These are phyloP conservation scores for Fusarium longipes DNA, from an alignment of 2,329 filamentous ascomycete species.

Conservation along the genomic window DNA sequence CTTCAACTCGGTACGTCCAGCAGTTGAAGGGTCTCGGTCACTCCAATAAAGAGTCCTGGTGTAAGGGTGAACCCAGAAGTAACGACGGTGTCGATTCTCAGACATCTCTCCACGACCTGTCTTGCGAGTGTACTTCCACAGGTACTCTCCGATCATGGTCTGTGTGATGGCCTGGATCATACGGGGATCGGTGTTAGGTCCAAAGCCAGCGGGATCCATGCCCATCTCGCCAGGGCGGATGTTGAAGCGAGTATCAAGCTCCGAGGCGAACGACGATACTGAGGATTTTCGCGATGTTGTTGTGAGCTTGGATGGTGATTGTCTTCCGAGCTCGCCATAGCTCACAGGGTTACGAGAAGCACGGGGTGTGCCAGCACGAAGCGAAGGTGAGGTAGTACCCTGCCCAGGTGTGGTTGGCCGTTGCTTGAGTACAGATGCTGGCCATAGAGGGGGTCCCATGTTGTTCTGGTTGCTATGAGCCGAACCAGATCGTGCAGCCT, in stretches of 20 bases:
- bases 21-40: constrained; percentile 83
- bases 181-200: constrained; percentile 84
- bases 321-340: constrained; percentile 59
- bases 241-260: constrained; percentile 92
- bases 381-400: constrained; percentile 56
- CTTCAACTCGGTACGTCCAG: constrained; percentile 78
- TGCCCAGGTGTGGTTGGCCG: constrained; percentile 72
- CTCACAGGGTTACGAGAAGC: constrained; percentile 59
- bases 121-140: constrained; percentile 99
- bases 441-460: constrained; percentile 89
- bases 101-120: constrained; percentile 90
- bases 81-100: constrained; percentile 88
- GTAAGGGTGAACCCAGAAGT: constrained; percentile 99
- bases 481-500: constrained; percentile 75
- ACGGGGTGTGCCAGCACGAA: constrained; percentile 60
- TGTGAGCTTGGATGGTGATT: constrained; percentile 59
- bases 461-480: constrained; percentile 58
- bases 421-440: constrained; percentile 75
- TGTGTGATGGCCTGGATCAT: constrained; percentile 99
- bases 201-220: constrained; percentile 68
- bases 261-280: constrained; percentile 93
- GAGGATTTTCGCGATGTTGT: constrained; percentile 72
- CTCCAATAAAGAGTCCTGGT: constrained; percentile 98
- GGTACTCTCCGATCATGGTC: constrained; percentile 98
- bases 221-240: constrained; percentile 68